These are phyloP conservation scores for Candida nemodendra DNA, from an alignment of 805 yeast genomes.

Conservation along the genomic window DNA sequence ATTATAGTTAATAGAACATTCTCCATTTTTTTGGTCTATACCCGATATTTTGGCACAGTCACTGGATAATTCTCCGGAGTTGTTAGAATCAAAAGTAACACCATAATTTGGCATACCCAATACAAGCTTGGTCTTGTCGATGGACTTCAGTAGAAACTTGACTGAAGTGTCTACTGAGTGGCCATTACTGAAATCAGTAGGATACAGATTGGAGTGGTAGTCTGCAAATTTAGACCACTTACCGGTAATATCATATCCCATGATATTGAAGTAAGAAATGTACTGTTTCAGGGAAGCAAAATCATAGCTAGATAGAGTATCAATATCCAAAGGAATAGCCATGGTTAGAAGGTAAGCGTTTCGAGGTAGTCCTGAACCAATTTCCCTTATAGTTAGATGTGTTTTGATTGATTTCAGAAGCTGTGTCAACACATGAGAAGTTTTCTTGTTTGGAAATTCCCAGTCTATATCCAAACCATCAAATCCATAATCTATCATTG, in stretches of 20 bases:
- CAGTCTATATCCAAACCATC: constrained; percentile 95
- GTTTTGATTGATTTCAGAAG: constrained; percentile 42
- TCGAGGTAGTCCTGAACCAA: constrained; percentile 7
- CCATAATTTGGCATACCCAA: constrained; percentile 93
- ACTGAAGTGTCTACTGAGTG: constrained; percentile 48
- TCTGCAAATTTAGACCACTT: constrained; percentile 63
- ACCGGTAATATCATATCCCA: constrained; percentile 90
- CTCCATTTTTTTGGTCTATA: constrained; percentile 11
- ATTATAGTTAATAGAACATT: constrained; percentile 25
- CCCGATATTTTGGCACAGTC: constrained; percentile 21
- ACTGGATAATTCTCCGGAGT: constrained; percentile 13
- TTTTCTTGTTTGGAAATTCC: constrained; percentile 72
- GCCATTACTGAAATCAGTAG: constrained; percentile 16
- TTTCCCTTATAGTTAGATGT: constrained; percentile 41
- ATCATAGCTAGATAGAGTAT: constrained; percentile 42
- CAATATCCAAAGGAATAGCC: constrained; percentile 72
- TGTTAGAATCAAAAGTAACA: constrained; percentile 27
- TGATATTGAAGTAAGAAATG: constrained; percentile 75
- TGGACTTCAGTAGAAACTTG: constrained; percentile 26
- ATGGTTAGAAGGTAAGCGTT: constrained; percentile 52
- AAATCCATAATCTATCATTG: constrained; percentile 57
- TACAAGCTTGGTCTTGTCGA: constrained; percentile 45
- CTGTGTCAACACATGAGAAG: constrained; percentile 44
- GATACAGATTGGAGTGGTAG: constrained; percentile 69
- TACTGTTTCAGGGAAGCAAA: constrained; percentile 55